Percentiles rank a stretch among this genome's conserved stretches.
phyloP scores from a whole-genome alignment of 352 stramenopile species.

The Aphanomyces astaci region DNA sequence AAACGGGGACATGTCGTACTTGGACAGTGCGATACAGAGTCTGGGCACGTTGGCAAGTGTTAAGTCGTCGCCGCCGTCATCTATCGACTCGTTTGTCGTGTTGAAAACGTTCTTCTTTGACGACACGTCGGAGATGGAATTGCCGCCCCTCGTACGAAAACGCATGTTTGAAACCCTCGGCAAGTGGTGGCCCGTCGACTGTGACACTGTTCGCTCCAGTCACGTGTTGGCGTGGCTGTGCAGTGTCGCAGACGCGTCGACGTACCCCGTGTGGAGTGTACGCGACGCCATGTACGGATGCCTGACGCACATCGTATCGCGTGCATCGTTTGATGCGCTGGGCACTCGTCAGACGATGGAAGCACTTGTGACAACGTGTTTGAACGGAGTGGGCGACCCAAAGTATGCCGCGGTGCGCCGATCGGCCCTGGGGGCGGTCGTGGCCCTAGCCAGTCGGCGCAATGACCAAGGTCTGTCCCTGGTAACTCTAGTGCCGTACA shows the following conservation, averaged over 20 bases:
- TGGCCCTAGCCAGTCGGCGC: constrained; percentile 25
- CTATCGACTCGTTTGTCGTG: constrained; percentile 30
- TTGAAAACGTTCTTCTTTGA: constrained; percentile 36
- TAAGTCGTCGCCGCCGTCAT: no score
- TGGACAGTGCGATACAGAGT: constrained; percentile 54
- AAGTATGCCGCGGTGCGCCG: constrained; percentile 71
- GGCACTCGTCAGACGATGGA: constrained; percentile 29
- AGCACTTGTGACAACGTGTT: constrained; percentile 37
- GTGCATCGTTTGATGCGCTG: constrained; percentile 27
- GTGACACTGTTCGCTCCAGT: not conserved
- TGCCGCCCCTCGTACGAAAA: constrained; percentile 64
- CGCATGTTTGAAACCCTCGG: constrained; percentile 59
- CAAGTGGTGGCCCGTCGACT: constrained; percentile 36
- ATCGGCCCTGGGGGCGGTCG: constrained; percentile 42
- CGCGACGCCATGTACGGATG: constrained; percentile 46
- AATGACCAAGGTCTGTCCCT: not conserved
- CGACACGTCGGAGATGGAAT: not conserved
- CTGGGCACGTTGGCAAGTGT: constrained; percentile 41
- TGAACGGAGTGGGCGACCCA: constrained; percentile 46
- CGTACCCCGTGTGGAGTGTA: constrained; percentile 60
- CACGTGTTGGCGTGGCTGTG: constrained; percentile 51
- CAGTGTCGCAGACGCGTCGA: constrained; percentile 26
- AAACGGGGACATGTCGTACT: constrained; percentile 55
- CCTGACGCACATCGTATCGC: constrained; percentile 32
- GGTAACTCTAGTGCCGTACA: constrained; percentile 13